Base-by-base conservation (phyloP, 2,329 filamentous ascomycete species). In the Sclerotinia borealis region DNA sequence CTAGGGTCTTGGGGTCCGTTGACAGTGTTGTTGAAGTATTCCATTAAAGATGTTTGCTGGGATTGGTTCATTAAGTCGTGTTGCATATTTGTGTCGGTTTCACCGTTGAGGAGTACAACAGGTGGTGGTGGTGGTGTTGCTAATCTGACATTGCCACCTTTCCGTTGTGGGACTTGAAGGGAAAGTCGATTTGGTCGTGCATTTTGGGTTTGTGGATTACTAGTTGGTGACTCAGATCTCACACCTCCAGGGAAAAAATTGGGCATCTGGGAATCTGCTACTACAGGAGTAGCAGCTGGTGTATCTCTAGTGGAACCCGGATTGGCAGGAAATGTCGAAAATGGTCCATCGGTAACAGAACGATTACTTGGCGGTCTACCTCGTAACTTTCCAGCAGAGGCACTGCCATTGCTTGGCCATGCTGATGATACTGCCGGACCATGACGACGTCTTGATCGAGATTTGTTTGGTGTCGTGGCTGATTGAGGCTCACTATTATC, bases 391-490 rank as follows among this genome's bases (percentile, higher is more conserved):
- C 88, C 87, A 5, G 81, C 84, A 1, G 84, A 78, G 15, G 85
- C 80, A 19, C 81, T 79, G 13, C 84, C 84, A 64, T 83, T 85
- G 67, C 85, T 85, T 62, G 89, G 86, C 93, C 93, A 97, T 0
- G 93, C 93, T 11, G 92, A 96, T 0, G 92, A 96, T 0, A 96
- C 91, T 8, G 91, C 92, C 0, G 92, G 90, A 0, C 92, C 92
- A 73, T 96, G 90, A 4, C 91, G 84, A 62, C 88, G 81, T 61
- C 83, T 76, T 7, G 80, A 75, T 64, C 83, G 80, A 2, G 77
- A 76, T 66, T 81, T 87, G 59, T 83, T 85, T 1, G 88, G 86
- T 4, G 88, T 90, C n/a, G 90, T 80, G 4, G 90, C 90, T 0
- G 91, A 92, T 55, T 82, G 86, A 11, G 90, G 89, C 67, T 91